Evolutionary conservation across 2,329 filamentous ascomycete genomes (phyloP).

Genomic region (Fusarium dlaminii): DNA sequence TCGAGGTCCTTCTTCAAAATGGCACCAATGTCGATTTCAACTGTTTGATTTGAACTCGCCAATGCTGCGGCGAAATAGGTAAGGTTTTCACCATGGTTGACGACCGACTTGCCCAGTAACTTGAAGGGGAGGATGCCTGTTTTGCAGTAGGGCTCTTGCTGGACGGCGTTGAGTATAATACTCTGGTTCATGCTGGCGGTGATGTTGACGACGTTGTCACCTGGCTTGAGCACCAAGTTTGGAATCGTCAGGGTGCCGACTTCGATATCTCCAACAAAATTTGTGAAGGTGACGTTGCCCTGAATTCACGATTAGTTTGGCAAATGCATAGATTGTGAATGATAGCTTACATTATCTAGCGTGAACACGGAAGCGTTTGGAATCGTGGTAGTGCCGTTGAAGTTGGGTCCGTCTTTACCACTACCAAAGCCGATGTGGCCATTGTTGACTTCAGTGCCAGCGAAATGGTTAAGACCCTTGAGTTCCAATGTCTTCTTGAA

Average conservation of each 20-base stretch:
- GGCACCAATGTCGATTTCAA: slow-evolving; percentile 61
- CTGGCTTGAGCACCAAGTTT: slow-evolving; percentile 67
- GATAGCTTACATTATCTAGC: slow-evolving; percentile 67
- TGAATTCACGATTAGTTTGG: slow-evolving; percentile 40
- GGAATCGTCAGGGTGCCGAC: slow-evolving; percentile 68
- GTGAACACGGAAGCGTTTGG: slow-evolving; percentile 72
- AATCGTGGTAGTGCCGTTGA: slow-evolving; percentile 67
- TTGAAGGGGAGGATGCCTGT: slow-evolving; percentile 64
- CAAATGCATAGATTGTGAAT: not conserved
- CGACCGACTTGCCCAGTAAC: slow-evolving; percentile 62
- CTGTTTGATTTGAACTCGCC: slow-evolving; percentile 58
- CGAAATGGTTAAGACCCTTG: slow-evolving; percentile 64
- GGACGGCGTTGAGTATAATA: slow-evolving; percentile 53
- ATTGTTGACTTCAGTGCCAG: slow-evolving; percentile 62
- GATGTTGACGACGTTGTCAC: slow-evolving; percentile 65
- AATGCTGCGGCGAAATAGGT: slow-evolving; percentile 67
- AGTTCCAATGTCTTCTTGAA: slow-evolving; percentile 66
- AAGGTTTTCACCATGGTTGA: slow-evolving; percentile 61
- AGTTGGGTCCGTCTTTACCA: slow-evolving; percentile 63
- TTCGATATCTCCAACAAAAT: slow-evolving; percentile 59
- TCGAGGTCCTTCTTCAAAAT: slow-evolving; percentile 51
- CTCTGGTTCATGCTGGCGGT: slow-evolving; percentile 62
- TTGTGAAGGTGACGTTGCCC: slow-evolving; percentile 71
- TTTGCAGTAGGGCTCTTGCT: slow-evolving; percentile 61
- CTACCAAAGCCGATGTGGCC: slow-evolving; percentile 56